Base-by-base conservation (phyloP, 331 rosid genomes). In the Spiraea crenata region DNA sequence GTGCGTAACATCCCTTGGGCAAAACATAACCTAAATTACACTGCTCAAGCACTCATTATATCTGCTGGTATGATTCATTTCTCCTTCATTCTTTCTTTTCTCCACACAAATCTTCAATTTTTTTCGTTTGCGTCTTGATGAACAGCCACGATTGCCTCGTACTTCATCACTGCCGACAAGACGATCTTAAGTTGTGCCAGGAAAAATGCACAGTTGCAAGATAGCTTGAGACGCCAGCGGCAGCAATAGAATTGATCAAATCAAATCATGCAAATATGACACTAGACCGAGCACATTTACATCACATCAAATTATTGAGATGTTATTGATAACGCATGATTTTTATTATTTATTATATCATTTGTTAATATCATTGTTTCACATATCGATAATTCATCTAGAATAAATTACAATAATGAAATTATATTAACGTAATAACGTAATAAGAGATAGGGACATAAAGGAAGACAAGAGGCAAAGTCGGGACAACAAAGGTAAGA, bases 21-120 rank as follows among this genome's bases (percentile, higher is more conserved):
- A 8, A 93, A 89, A 80, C 90, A 88, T 63, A 93, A 93, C 85
- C 92, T 90, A 72, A 93, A 90, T 72, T 86, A 90, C 48, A 91
- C 96, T 57, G 99, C 88, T 72, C 97, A 93, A 85, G 99, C 99
- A 74, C 96, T 93, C 62, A 89, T 90, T 60, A 89, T 90, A 78
- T 87, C 95, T 48, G 86, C 78, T n/a, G 96, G 99, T 93, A 88
- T 51, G 72, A 37, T 71, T 66, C 38, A 13, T 41, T 20, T 2
- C 51, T 48, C 16, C 7, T 20, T 54, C 25, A 46, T 45, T 44
- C 7, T 42, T 41, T 48, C 9, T 31, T 5, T 0, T 63, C 20
- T 37, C 16, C 16, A 13, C 37, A 19, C 25, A 7, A 11, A 47
- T 66, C 45, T 37, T 37, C 31, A 25, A 25, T 25, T 25, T 0